Percentiles rank a stretch among this genome's conserved stretches.
phyloP scores from a whole-genome alignment of 441 rosid genomes.

The Aleurites moluccanus region DNA sequence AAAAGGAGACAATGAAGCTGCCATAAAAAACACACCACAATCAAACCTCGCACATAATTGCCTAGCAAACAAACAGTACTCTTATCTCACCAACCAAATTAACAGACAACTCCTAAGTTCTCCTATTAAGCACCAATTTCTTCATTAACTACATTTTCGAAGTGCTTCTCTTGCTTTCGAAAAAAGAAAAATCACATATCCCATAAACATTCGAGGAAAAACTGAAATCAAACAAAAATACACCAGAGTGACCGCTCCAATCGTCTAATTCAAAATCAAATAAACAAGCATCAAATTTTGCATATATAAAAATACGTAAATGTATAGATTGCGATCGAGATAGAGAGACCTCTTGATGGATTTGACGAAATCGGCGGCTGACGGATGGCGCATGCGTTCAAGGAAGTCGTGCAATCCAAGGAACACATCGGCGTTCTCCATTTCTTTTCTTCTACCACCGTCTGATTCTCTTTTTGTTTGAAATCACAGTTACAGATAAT shows the following conservation, averaged over 20 bases:
- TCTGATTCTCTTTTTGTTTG: too few relatives aligned
- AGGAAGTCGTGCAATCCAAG: conserved; percentile 81
- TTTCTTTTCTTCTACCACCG: conserved; percentile 17
- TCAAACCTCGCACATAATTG: not conserved
- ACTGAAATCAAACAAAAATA: not conserved
- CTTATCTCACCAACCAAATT: not conserved
- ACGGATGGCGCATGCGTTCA: conserved; percentile 91
- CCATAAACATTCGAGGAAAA: not conserved
- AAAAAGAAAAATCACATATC: not conserved
- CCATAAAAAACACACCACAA: conserved; percentile 9
- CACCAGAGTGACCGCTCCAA: too few relatives aligned
- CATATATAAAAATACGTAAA: not conserved
- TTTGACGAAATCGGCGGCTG: conserved; percentile 87
- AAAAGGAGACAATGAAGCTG: conserved; percentile 82
- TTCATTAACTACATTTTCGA: not conserved
- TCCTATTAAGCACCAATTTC: not conserved
- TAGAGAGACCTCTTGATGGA: conserved; percentile 76
- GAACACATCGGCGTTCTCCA: conserved; percentile 77
- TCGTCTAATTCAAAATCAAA: not conserved
- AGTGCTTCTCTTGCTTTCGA: not conserved
- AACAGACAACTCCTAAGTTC: not conserved
- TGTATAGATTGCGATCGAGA: not conserved
- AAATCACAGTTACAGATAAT: too few relatives aligned
- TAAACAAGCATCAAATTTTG: not conserved
- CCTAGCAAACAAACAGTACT: not conserved